Percentiles rank a stretch among this genome's conserved stretches.
phyloP scores from a whole-genome alignment of 768 basidiomycete genomes.

The Auriscalpium vulgare region DNA sequence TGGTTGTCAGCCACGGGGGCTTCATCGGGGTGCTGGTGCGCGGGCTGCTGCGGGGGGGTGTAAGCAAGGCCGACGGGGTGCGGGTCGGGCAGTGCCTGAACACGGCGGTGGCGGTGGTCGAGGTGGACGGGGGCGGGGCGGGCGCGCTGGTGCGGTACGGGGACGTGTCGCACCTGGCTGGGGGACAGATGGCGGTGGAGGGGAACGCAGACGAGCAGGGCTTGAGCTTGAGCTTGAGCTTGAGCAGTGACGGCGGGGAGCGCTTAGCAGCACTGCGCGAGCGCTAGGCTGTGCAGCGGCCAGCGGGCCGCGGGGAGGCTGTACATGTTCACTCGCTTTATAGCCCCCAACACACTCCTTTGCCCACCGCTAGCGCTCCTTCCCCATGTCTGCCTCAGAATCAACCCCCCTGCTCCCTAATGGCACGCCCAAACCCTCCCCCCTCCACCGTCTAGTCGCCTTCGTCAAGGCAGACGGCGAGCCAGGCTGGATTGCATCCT shows the following conservation, averaged over 20 bases:
- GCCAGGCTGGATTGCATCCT: conserved; percentile 52
- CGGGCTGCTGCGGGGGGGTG: conserved; percentile 34
- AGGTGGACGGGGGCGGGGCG: conserved; percentile 32
- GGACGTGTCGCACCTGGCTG: conserved; percentile 44
- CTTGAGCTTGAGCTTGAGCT: too few species aligned
- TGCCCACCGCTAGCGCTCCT: conserved; percentile 1
- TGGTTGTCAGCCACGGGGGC: conserved; percentile 63
- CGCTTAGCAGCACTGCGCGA: too few species aligned
- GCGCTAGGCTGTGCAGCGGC: too few species aligned
- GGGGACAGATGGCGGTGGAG: conserved; percentile 25
- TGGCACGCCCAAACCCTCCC: conserved; percentile 31
- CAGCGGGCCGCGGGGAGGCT: too few species aligned
- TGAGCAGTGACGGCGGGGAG: too few species aligned
- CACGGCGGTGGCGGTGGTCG: conserved; percentile 51
- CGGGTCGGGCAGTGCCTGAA: conserved; percentile 36
- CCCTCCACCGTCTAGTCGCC: conserved; percentile 27
- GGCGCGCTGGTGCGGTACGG: conserved; percentile 46
- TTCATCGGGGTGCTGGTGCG: conserved; percentile 48
- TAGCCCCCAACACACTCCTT: conserved; percentile 1
- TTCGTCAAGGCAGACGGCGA: conserved; percentile 53
- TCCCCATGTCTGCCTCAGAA: conserved; percentile 9
- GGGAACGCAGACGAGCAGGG: conserved; percentile 44
- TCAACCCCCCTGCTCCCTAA: conserved; percentile 13
- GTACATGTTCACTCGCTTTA: not conserved
- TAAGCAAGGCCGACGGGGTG: conserved; percentile 28